These are phyloP conservation scores for Aspergillus sparsus DNA, from an alignment of 495 filamentous ascomycete species.

Conservation along the genomic window DNA sequence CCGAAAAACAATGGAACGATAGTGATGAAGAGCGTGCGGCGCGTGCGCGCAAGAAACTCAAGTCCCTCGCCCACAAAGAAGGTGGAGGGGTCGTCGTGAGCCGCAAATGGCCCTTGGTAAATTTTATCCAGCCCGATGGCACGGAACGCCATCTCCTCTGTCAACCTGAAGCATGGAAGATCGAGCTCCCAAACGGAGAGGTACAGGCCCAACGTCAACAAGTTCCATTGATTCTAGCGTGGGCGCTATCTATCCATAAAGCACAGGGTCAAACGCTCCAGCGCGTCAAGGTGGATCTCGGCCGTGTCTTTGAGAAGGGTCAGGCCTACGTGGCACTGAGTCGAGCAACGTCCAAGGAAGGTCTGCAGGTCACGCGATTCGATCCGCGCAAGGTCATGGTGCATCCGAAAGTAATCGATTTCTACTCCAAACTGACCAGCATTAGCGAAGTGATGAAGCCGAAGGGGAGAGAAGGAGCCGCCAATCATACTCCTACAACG, in stretches of 20 bases:
- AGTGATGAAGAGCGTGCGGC: constrained; percentile 45
- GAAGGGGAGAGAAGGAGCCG: constrained; percentile 11
- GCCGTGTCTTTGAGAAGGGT: constrained; percentile 91
- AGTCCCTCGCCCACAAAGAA: constrained; percentile 43
- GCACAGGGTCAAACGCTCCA: constrained; percentile 96
- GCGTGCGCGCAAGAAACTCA: constrained; percentile 52
- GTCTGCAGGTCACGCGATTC: constrained; percentile 86
- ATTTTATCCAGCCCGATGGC: constrained; percentile 77
- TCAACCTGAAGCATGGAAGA: constrained; percentile 88
- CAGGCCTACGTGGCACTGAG: constrained; percentile 62
- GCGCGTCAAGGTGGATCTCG: constrained; percentile 90
- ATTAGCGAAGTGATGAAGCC: constrained; percentile 40
- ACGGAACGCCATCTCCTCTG: constrained; percentile 76
- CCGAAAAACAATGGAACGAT: constrained; percentile 41
- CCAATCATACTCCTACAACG: neutral
- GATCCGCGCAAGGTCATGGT: constrained; percentile 92
- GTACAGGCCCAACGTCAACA: constrained; percentile 75
- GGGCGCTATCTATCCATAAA: constrained; percentile 97
- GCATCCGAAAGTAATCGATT: constrained; percentile 79
- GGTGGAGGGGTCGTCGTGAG: constrained; percentile 31
- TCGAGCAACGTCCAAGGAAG: constrained; percentile 83
- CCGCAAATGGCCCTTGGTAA: constrained; percentile 75
- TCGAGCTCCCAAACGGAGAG: constrained; percentile 93
- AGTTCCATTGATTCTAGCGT: constrained; percentile 81
- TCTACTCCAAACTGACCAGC: constrained; percentile 78